These are phyloP conservation scores for Bruguiera sexangula DNA, from an alignment of 345 rosid genomes.

Conservation along the genomic window DNA sequence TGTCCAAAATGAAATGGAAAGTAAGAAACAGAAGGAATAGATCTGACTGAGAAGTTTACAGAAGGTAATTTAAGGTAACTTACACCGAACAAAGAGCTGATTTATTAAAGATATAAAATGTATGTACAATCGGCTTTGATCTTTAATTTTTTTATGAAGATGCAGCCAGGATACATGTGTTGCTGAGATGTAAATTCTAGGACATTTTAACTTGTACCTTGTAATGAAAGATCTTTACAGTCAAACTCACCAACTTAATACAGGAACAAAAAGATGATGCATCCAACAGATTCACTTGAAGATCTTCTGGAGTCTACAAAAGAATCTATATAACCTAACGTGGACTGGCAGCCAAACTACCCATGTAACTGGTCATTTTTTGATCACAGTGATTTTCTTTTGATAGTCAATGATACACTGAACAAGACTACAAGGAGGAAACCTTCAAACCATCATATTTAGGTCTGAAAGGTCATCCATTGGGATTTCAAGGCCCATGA, in stretches of 20 bases:
- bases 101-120: conserved; percentile 64
- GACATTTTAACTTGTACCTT: conserved; percentile 44
- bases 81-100: conserved; percentile 37
- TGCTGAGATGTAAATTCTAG: conserved; percentile 48
- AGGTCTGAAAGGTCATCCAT: conserved; percentile 98
- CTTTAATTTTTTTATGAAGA: conserved; percentile 53
- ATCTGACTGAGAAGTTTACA: background rate
- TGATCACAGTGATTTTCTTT: conserved; percentile 42
- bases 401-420: conserved; percentile 68
- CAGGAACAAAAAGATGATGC: conserved; percentile 41
- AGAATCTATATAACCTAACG: conserved; percentile 73
- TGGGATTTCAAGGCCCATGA: conserved; percentile 95
- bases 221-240: conserved; percentile 61
- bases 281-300: conserved; percentile 47
- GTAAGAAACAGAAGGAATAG: background rate
- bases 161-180: conserved; percentile 50
- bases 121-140: conserved; percentile 75
- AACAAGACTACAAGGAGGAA: conserved; percentile 72
- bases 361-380: conserved; percentile 53
- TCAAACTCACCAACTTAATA: conserved; percentile 53
- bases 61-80: conserved; percentile 5
- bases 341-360: conserved; percentile 48
- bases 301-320: conserved; percentile 51
- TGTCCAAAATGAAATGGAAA: too few relatives aligned
- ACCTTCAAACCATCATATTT: conserved; percentile 90